These are phyloP conservation scores for Syzygium oleosum DNA, from an alignment of 345 rosid genomes.

Conservation along the genomic window DNA sequence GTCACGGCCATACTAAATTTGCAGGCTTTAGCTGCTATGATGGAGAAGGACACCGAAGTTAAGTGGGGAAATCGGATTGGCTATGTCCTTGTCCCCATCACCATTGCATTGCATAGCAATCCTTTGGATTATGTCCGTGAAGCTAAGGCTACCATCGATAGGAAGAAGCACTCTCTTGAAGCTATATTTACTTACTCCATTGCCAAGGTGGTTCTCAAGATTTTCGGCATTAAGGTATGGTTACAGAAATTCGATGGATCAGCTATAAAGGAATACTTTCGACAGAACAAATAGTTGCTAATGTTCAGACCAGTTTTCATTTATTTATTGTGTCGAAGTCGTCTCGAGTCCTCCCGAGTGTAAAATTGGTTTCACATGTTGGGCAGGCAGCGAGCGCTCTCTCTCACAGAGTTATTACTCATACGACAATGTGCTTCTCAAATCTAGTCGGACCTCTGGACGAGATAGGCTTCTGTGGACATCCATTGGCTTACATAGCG, in stretches of 20 bases:
- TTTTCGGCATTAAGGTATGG: conserved; percentile 10
- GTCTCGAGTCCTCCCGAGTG: neutral
- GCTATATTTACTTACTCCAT: conserved; percentile 13
- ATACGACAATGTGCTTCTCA: conserved; percentile 25
- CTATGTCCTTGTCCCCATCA: conserved; percentile 5
- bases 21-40: conserved; percentile 17
- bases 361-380: neutral
- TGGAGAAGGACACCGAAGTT: conserved; percentile 11
- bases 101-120: conserved; percentile 6
- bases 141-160: conserved; percentile 11
- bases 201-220: conserved; percentile 10
- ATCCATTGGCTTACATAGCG: conserved; percentile 18
- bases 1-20: neutral
- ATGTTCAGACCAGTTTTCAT: neutral
- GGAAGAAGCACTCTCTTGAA: conserved; percentile 18
- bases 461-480: conserved; percentile 19
- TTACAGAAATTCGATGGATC: neutral
- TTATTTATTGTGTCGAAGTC: neutral
- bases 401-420: conserved; percentile 11
- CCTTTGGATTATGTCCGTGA: conserved; percentile 14
- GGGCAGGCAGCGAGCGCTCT: conserved; percentile 13
- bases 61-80: conserved; percentile 23
- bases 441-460: conserved; percentile 21
- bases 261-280: neutral
- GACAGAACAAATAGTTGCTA: neutral